Evolutionary conservation across 2,329 filamentous ascomycete genomes (phyloP), one percentile per base, ranked within the genome.

Genomic region (Cladophialophora psammophila): DNA sequence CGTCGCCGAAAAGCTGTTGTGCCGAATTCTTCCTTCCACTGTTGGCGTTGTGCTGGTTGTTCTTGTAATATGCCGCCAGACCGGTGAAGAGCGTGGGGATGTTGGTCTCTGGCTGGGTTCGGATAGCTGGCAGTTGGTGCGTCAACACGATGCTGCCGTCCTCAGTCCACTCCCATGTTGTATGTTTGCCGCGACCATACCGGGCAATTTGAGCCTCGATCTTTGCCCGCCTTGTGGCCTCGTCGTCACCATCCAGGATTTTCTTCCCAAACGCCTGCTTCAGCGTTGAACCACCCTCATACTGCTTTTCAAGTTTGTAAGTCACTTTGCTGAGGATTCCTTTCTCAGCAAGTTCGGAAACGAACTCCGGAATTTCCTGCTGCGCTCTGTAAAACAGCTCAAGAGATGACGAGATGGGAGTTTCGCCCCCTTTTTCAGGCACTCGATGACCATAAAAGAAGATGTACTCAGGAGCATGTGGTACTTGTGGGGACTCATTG

Each of bases 401-500:
- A 8, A 84, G 71, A 0, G 80, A 83, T 0, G 82, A 84, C 0
- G 81, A 81, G n/a, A 84, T 81, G 0, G 82, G 81, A 0, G 80
- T 81, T 68, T 84, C 81, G 5, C 78, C 78, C 1, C 78, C 77
- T 20, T 71, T 74, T 0, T 42, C 54, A 0, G 81, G 79, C 0
- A 76, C 80, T 5, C 72, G 74, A 64, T 84, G 78, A 1, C 76
- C 73, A 55, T 84, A 84, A 75, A 84, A 84, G 71, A 85, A 83
- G 57, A 85, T 80, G 65, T 85, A 85, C 66, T 82, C 83, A 0
- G 83, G 83, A 0, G 82, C 81, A 65, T 85, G 83, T 0, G 83
- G 83, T 0, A 84, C 82, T 67, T 84, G 82, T 0, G 81, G 80
- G 0, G 81, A 84, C 68, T 85, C 83, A 66, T 85, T 85, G 73